Conservation (phyloP, 139 green algal species). For the Diplosphaera chodatii region DNA sequence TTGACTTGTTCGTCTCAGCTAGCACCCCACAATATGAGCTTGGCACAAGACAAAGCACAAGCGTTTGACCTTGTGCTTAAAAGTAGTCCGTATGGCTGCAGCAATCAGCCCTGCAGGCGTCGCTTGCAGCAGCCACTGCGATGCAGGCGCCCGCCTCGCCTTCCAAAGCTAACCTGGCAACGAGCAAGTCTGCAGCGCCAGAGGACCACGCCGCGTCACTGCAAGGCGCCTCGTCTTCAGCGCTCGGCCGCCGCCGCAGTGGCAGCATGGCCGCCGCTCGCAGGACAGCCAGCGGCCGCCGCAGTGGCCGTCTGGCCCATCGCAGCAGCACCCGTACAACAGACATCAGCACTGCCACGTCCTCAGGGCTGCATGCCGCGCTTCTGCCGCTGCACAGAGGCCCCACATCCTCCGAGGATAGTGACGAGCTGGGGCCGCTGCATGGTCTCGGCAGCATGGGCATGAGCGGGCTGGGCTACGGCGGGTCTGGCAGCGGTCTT, state of each 20-base stretch:
- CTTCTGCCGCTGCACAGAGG: neutral
- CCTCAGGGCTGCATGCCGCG: neutral
- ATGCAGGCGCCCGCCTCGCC: neutral
- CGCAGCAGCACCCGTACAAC: too few relatives aligned
- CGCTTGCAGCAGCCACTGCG: neutral
- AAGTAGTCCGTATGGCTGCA: too few relatives aligned
- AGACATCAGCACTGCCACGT: too few relatives aligned
- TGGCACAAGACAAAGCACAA: too few relatives aligned
- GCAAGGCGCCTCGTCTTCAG: too few relatives aligned
- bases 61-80: too few relatives aligned
- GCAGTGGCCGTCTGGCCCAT: neutral
- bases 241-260: too few relatives aligned
- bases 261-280: neutral
- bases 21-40: too few relatives aligned
- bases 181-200: neutral
- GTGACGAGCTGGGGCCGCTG: neutral
- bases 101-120: neutral
- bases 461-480: neutral
- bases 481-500: neutral
- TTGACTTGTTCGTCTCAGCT: too few relatives aligned
- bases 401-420: neutral
- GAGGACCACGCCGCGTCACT: neutral
- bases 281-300: too few relatives aligned
- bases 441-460: neutral
- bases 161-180: neutral